phyloP scores from a whole-genome alignment of 2,329 filamentous ascomycete genomes.

The Capronia epimyces region DNA sequence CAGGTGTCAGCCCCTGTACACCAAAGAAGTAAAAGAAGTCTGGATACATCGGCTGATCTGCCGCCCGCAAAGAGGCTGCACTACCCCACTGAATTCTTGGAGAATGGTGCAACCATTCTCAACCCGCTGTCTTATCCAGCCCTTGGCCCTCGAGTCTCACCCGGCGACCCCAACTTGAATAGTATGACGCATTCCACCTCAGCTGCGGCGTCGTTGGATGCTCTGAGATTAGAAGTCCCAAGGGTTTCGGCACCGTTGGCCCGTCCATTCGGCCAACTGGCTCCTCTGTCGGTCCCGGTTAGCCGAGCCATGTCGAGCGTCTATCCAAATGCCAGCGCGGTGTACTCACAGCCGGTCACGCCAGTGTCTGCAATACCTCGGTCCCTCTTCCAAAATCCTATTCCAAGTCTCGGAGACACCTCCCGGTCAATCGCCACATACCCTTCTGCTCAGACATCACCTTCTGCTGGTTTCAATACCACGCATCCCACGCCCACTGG shows the following conservation, averaged over 20 bases:
- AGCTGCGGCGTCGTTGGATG: conserved; percentile 27
- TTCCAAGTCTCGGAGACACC: conserved; percentile 22
- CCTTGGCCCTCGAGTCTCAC: conserved; percentile 8
- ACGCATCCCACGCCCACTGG: conserved; percentile 58
- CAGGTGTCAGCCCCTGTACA: conserved; percentile 34
- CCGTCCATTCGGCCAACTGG: conserved; percentile 16
- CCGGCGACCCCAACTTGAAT: neutral
- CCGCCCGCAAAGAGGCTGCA: conserved; percentile 51
- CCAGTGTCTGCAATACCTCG: conserved; percentile 35
- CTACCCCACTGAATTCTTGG: conserved; percentile 4
- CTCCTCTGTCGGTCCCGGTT: conserved; percentile 35
- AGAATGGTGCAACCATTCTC: conserved; percentile 12
- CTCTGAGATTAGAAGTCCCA: conserved; percentile 23
- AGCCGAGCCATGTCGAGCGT: conserved; percentile 69
- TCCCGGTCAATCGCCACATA: conserved; percentile 6
- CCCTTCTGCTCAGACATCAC: conserved; percentile 58
- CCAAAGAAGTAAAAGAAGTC: conserved; percentile 53
- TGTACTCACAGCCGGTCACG: conserved; percentile 47
- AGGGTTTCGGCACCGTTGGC: conserved; percentile 10
- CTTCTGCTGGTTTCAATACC: conserved; percentile 59
- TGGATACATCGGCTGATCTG: conserved; percentile 51
- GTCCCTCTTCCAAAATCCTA: conserved; percentile 32
- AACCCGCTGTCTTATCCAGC: conserved; percentile 11
- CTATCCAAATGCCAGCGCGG: conserved; percentile 56
- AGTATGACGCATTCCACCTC: neutral